Conservation (phyloP, 116 monocot species). For the Papilionanthe hybrid region DNA sequence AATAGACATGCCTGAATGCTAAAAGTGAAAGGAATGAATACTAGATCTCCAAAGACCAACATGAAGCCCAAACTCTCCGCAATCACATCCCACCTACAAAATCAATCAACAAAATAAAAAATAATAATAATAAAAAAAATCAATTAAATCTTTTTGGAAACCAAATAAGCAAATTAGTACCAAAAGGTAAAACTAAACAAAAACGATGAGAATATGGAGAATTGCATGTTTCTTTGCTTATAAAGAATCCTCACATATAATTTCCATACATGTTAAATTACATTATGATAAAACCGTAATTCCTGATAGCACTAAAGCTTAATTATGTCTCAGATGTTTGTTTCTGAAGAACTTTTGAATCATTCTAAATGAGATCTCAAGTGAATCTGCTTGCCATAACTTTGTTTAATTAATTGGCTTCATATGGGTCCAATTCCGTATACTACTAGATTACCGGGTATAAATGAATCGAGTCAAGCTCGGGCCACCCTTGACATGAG, state of each 20-base stretch:
- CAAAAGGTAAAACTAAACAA: not conserved
- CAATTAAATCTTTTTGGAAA: not conserved
- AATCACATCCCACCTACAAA: slow-evolving; percentile 89
- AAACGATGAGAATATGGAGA: not conserved
- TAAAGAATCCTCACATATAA: no score
- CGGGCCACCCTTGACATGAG: no score
- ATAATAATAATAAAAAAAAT: not conserved
- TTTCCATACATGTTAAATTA: not conserved
- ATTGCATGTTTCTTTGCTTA: not conserved
- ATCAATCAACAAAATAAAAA: not conserved
- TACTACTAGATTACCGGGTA: no score
- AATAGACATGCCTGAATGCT: slow-evolving; percentile 63
- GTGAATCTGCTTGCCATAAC: no score
- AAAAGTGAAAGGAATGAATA: slow-evolving; percentile 97
- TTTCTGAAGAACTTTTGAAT: not conserved
- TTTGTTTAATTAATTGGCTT: no score
- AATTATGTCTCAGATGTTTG: not conserved
- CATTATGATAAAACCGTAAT: not conserved
- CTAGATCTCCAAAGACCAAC: slow-evolving; percentile 94
- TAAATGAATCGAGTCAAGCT: no score
- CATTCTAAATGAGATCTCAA: no score
- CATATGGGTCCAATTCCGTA: no score
- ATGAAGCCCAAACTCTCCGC: slow-evolving; percentile 92
- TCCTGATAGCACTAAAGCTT: not conserved
- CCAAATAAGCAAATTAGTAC: not conserved